phyloP scores from a whole-genome alignment of 2,329 filamentous ascomycete species.

The Helotiales sp. region DNA sequence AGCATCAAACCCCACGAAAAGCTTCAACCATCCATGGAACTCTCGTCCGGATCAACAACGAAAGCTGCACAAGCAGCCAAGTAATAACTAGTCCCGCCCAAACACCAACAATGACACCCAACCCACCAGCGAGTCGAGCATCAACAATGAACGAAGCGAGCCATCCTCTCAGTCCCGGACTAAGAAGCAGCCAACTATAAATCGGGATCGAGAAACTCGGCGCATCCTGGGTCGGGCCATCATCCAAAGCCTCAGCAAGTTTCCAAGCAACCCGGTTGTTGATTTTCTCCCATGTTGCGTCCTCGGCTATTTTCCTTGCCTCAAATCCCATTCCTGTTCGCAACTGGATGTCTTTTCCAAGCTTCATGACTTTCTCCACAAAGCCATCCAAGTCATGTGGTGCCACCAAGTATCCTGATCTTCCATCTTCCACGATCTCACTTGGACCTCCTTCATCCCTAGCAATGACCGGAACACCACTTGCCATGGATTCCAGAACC shows the following conservation, averaged over 20 bases:
- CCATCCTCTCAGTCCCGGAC: conserved; percentile 28
- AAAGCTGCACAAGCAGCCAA: conserved; percentile 36
- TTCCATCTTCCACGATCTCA: conserved; percentile 65
- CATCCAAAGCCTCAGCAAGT: conserved; percentile 52
- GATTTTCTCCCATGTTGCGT: conserved; percentile 74
- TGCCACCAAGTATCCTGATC: conserved; percentile 64
- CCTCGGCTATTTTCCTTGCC: conserved; percentile 61
- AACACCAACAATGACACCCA: conserved; percentile 39
- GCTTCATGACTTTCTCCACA: conserved; percentile 55
- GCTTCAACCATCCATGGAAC: conserved; percentile 16
- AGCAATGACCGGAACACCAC: conserved; percentile 70
- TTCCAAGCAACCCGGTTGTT: conserved; percentile 72
- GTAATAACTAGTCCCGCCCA: conserved; percentile 39
- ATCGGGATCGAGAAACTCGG: conserved; percentile 28
- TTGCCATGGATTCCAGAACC: conserved; percentile 73
- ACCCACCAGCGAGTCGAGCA: conserved; percentile 30
- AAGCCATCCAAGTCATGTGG: conserved; percentile 65
- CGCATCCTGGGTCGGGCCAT: neutral
- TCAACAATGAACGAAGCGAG: conserved; percentile 30
- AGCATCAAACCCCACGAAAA: neutral
- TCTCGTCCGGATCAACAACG: conserved; percentile 24
- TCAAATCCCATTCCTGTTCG: conserved; percentile 52
- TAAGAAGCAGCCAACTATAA: conserved; percentile 36
- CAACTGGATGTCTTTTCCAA: conserved; percentile 53
- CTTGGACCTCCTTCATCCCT: conserved; percentile 72